Percentiles rank a stretch among this genome's conserved stretches.
Conservation (phyloP, 2,329 filamentous ascomycete species). For the Esteya vermicola region DNA sequence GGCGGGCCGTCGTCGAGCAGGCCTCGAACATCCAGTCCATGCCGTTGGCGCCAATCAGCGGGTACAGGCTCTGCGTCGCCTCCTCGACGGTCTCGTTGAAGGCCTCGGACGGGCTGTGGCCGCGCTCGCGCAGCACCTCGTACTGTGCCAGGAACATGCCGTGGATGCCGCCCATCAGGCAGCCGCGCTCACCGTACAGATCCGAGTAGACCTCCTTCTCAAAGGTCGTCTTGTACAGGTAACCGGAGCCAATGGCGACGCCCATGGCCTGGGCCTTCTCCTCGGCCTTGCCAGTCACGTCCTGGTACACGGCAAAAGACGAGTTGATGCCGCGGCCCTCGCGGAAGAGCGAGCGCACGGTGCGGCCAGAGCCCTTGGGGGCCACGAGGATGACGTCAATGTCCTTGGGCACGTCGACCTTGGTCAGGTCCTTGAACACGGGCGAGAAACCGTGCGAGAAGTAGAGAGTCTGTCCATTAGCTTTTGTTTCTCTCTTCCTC, state of each 20-base stretch:
- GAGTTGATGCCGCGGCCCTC: conserved; percentile 99
- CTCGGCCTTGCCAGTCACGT: conserved; percentile 93
- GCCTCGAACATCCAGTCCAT: conserved; percentile 99
- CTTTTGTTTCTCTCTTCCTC: too few relatives aligned
- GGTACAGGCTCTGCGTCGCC: conserved; percentile 95
- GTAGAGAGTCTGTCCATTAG: conserved; percentile 70
- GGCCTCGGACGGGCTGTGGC: conserved; percentile 93
- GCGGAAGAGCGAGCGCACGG: conserved; percentile 95
- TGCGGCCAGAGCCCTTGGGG: conserved; percentile 97
- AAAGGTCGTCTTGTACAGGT: conserved; percentile 99
- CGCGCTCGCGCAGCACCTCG: conserved; percentile 97
- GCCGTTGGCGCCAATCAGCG: conserved; percentile 89
- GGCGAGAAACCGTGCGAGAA: conserved; percentile 99
- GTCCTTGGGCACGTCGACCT: conserved; percentile 89
- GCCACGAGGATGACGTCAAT: conserved; percentile 99
- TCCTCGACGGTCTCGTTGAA: conserved; percentile 99
- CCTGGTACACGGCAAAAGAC: conserved; percentile 95
- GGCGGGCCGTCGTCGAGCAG: conserved; percentile 96
- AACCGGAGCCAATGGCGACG: conserved; percentile 92
- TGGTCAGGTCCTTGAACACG: conserved; percentile 99
- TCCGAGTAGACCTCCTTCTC: conserved; percentile 99
- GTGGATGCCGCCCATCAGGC: conserved; percentile 99
- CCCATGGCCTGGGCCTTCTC: conserved; percentile 96
- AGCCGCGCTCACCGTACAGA: conserved; percentile 98
- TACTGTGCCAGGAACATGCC: conserved; percentile 99